Evolutionary conservation across 78 protist species (phyloP), one percentile per base, ranked within the genome.

Genomic region (Isochrysis galbana): DNA sequence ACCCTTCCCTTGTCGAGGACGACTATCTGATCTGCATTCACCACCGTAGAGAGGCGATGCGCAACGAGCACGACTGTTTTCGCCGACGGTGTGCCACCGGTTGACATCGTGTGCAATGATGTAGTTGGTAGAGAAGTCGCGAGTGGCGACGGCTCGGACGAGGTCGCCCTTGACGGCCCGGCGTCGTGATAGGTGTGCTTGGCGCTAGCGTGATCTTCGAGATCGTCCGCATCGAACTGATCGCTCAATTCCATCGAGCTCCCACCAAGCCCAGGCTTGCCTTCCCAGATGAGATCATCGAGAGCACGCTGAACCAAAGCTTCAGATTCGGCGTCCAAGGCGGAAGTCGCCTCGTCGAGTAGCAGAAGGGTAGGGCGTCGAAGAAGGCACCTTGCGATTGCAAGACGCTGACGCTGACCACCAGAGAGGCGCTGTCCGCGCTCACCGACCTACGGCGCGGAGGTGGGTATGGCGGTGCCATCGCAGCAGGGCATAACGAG

Each of bases 11-110:
- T 87, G 46, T 54, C 82, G 67, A 94, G 29, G 36, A 94, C 93
- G 36, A 70, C 44, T 4, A 94, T 94, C 36, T 46, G 82, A 23
- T 88, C 80, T 23, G 93, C 70, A 39, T 77, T 44, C 47, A 89
- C 82, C 41, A 94, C 90, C 41, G 96, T 94, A 2, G 69, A 34
- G 22, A 94, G 92, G 44, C 95, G 92, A 34, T 94, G 96, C 5
- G 96, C 96, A 22, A 94, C 87, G 14, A 91, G 91, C 11, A 94
- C 26, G 32, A 91, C 90, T 23, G 94, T 92, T 19, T 90, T 32
- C 46, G 46, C 87, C 5, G 1, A 77, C 29, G 7, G 29, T 7
- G 61, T 14, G 61, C 14, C 14, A 19, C 61, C 61, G n/a, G n/a
- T n/a, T n/a, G n/a, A n/a, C n/a, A n/a, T n/a, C n/a, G n/a, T n/a